A percentile compares a stretch with the other conserved stretches of the same genome.
Conservation (phyloP, 345 rosid species). For the Sonneratia alba region DNA sequence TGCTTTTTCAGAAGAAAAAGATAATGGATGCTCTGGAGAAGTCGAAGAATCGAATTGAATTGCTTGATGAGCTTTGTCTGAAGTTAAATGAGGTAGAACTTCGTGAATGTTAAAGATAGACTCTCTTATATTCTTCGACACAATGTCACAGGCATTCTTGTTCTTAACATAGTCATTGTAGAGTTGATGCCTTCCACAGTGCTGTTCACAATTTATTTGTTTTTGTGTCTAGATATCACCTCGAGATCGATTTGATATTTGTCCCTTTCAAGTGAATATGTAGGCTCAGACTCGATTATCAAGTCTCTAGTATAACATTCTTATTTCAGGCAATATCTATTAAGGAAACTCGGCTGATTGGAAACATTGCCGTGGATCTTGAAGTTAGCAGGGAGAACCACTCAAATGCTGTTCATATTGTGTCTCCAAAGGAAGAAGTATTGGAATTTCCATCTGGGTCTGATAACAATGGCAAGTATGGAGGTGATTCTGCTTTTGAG, state of each 20-base stretch:
- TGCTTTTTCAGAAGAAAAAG: conserved; percentile 78
- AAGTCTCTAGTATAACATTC: conserved; percentile 5
- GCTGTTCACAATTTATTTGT: not conserved
- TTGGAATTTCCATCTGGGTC: conserved; percentile 13
- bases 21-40: conserved; percentile 71
- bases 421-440: conserved; percentile 46
- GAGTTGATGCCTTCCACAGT: not conserved
- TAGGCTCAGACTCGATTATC: not conserved
- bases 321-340: conserved; percentile 67
- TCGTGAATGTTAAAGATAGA: not conserved
- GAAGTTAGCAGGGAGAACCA: conserved; percentile 28
- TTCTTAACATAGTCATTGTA: not conserved
- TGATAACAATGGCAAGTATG: conserved; percentile 12
- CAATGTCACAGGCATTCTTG: not conserved
- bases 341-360: conserved; percentile 70
- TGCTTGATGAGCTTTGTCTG: conserved; percentile 55
- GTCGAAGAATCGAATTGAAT: conserved; percentile 60
- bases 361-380: conserved; percentile 51
- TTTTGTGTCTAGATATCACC: not conserved
- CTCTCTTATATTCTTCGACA: not conserved
- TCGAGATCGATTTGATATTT: not conserved
- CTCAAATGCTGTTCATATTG: conserved; percentile 44
- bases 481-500: conserved; percentile 9
- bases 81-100: conserved; percentile 69
- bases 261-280: not conserved